Base-by-base conservation (phyloP, 2,329 filamentous ascomycete genomes). In the Cytospora piceae region DNA sequence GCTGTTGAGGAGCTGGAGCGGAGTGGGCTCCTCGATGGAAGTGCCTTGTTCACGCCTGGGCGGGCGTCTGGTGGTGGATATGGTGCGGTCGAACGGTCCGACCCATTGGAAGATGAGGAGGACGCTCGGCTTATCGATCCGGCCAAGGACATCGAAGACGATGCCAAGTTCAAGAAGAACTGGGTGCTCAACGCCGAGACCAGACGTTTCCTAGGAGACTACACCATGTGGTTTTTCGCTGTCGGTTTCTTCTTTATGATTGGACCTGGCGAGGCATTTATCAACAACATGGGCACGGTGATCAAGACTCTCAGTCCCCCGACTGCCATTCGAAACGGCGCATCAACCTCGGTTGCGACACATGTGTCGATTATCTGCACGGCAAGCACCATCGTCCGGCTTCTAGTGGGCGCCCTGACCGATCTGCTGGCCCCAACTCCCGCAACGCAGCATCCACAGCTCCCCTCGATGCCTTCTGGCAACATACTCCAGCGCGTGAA, bases 211-310 rank as follows among this genome's bases (percentile, higher is more conserved):
- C 83, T 99, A 12, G 84, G 86, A 29, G 95, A 99, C 71, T 88
- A 86, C 67, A 97, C 93, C 15, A 98, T 98, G 94, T 99, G 94
- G 94, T 91, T 89, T 74, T 90, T 99, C 70, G 93, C 94, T 0
- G 81, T 89, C 0, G 94, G 93, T 24, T 98, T 99, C 78, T 92
- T 98, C 77, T 85, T 98, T 69, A 92, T 97, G 71, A 92, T 94
- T 62, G 95, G 95, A 0, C 94, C 95, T 0, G 94, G 94, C n/a
- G 95, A 99, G 78, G 92, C 94, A 14, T 99, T 97, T 76, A 93
- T 98, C 79, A 99, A 98, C 79, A 99, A 98, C 72, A 82, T 99
- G 12, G 95, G 95, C 42, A 97, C 94, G 29, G 90, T 99, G 68
- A 94, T 98, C 71, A 90, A 91, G 70, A 96, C 94, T 0, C 82